These are phyloP conservation scores for Xylaria sp. DNA, from an alignment of 495 filamentous ascomycete genomes.

Conservation along the genomic window DNA sequence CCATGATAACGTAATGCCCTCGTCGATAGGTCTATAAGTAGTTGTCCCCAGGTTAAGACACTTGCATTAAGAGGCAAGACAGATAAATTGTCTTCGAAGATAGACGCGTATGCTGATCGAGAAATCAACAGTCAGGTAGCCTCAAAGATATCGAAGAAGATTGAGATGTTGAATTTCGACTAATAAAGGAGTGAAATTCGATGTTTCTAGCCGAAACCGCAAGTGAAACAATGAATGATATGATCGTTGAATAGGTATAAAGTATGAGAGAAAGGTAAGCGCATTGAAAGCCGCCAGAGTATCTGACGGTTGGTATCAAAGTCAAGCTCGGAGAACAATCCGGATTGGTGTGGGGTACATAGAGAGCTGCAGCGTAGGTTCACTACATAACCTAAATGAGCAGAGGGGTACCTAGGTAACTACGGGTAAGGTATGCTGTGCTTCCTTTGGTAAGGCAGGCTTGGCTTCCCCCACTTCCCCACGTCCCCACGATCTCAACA, in stretches of 20 bases:
- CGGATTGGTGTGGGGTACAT: slow-evolving; percentile 6
- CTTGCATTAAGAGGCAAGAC: not conserved
- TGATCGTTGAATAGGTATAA: not conserved
- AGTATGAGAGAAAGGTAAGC: not conserved
- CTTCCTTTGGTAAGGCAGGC: not conserved
- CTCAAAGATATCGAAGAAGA: not conserved
- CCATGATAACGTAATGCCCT: slow-evolving; percentile 7
- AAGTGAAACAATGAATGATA: not conserved
- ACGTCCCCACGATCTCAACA: not conserved
- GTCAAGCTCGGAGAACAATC: not conserved
- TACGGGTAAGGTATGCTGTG: too few species aligned
- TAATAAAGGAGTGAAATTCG: not conserved
- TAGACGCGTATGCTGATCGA: not conserved
- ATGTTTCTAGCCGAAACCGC: not conserved
- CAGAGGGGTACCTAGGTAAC: not conserved
- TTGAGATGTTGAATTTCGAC: not conserved
- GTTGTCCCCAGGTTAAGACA: not conserved
- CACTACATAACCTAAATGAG: too few species aligned
- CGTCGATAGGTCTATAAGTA: not conserved
- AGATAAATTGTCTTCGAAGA: not conserved
- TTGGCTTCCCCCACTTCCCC: too few species aligned
- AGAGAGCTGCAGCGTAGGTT: not conserved
- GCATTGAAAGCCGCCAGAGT: not conserved
- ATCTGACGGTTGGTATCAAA: not conserved
- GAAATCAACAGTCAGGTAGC: not conserved